Evolutionary conservation across 2,329 filamentous ascomycete genomes (phyloP), one percentile per base, ranked within the genome.

Genomic region (Thielaviopsis euricoi): DNA sequence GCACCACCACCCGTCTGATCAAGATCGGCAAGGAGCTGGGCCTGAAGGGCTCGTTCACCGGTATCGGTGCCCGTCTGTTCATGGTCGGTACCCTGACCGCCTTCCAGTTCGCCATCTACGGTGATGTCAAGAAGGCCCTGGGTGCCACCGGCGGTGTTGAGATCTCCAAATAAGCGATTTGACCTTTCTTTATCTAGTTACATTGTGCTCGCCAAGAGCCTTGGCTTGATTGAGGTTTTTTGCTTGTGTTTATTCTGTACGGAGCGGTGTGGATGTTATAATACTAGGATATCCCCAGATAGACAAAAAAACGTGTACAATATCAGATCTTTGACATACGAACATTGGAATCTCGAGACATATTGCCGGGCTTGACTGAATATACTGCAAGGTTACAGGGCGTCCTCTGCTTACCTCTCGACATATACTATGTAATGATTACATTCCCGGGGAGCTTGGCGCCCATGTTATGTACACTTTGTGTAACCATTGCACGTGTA

Each of bases 11-110:
- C 71, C 85, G 88, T 73, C 75, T 94, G 68, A 77, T 91, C 78
- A 93, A 93, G 84, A 94, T 94, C 68, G 87, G 75, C 65, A 86
- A 84, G 75, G 87, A 94, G 75, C 85, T 94, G 66, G 88, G 88
- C 69, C 62, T 94, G 71, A 78, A 77, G 66, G 88, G 88, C 65
- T 86, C 81, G 58, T 94, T 84, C 77, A 75, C 78, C 67, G 88
- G 88, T 81, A 86, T 94, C 65, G 85, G 86, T 72, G 86, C 88
- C 67, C 83, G 73, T 74, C 73, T 75, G 58, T 73, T 75, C 71
- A 75, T 75, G 73, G 78, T 86, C 67, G 84, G 86, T 72, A 85
- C 82, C 64, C 73, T 89, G 65, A 88, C 85, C 62, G 83, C 83
- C 63, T 84, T 85, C 71, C 87, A 93, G 75, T 93, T 93, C 73